A percentile compares a stretch with the other conserved stretches of the same genome.
These are phyloP conservation scores for Aspergillus aculeatinus DNA, from an alignment of 2,329 filamentous ascomycete species.

Conservation along the genomic window DNA sequence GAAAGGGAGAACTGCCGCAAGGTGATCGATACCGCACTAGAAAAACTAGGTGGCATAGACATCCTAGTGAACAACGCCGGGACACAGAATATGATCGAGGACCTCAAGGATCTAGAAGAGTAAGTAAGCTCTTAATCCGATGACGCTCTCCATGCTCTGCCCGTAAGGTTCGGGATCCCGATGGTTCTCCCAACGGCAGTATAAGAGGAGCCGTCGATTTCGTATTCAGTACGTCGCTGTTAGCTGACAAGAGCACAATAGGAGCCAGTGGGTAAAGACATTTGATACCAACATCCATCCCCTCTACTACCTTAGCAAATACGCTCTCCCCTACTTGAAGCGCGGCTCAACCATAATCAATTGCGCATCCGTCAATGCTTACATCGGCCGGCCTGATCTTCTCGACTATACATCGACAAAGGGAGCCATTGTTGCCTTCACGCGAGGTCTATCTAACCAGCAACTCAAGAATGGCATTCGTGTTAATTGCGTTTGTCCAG, in stretches of 20 bases:
- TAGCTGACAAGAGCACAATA: constrained; percentile 27
- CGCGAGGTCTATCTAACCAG: constrained; percentile 73
- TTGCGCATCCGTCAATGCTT: constrained; percentile 80
- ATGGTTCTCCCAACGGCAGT: not conserved
- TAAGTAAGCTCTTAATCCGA: constrained; percentile 50
- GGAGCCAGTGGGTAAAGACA: constrained; percentile 75
- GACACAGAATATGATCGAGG: constrained; percentile 70
- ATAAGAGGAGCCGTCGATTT: not conserved
- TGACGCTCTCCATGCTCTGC: not conserved
- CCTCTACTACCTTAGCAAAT: constrained; percentile 78
- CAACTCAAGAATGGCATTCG: constrained; percentile 69
- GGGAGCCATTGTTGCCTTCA: constrained; percentile 77
- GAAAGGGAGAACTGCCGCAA: constrained; percentile 67
- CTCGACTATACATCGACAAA: constrained; percentile 76
- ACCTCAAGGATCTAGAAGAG: constrained; percentile 71
- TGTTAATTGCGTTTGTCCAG: constrained; percentile 74
- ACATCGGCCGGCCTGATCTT: constrained; percentile 75
- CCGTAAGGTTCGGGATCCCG: too few species aligned
- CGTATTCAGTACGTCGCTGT: not conserved
- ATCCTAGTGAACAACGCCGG: constrained; percentile 69
- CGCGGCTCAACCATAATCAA: constrained; percentile 78
- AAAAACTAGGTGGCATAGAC: constrained; percentile 67
- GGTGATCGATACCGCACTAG: constrained; percentile 64
- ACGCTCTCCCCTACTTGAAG: constrained; percentile 71
- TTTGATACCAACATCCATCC: constrained; percentile 83